Percentiles rank a stretch among this genome's conserved stretches.
phyloP scores from a whole-genome alignment of 2,329 filamentous ascomycete genomes.

The Aphanocladium album region DNA sequence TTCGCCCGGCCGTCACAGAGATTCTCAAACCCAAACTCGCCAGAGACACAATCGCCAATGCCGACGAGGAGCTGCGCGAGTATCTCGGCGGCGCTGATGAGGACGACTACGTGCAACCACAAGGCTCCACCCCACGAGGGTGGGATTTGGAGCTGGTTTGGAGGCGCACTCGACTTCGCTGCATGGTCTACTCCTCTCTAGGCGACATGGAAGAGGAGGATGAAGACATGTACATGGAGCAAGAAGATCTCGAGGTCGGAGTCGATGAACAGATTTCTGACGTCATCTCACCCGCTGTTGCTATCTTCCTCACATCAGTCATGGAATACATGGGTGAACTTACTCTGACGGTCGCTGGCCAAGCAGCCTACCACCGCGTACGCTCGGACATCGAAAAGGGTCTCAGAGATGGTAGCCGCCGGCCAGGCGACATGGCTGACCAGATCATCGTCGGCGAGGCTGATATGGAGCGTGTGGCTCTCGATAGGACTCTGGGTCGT shows the following conservation, averaged over 20 bases:
- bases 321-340: conserved; percentile 93
- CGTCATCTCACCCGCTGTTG: conserved; percentile 80
- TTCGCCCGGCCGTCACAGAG: conserved; percentile 78
- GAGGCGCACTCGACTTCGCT: conserved; percentile 87
- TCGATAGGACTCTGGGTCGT: conserved; percentile 82
- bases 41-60: conserved; percentile 74
- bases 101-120: conserved; percentile 60
- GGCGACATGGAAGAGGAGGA: conserved; percentile 98
- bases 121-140: conserved; percentile 48
- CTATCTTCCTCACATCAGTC: conserved; percentile 93
- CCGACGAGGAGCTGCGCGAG: conserved; percentile 81
- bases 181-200: conserved; percentile 97
- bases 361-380: conserved; percentile 71
- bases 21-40: conserved; percentile 87
- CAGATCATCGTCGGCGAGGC: conserved; percentile 79
- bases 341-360: conserved; percentile 77
- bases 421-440: conserved; percentile 49
- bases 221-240: conserved; percentile 81
- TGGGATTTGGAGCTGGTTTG: conserved; percentile 93
- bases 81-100: conserved; percentile 77
- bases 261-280: conserved; percentile 56
- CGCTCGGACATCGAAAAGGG: conserved; percentile 55
- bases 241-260: conserved; percentile 64
- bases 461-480: conserved; percentile 88
- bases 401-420: conserved; percentile 46